These are phyloP conservation scores for Effrenium voratum DNA, from an alignment of 73 alveolate genomes.

Conservation along the genomic window DNA sequence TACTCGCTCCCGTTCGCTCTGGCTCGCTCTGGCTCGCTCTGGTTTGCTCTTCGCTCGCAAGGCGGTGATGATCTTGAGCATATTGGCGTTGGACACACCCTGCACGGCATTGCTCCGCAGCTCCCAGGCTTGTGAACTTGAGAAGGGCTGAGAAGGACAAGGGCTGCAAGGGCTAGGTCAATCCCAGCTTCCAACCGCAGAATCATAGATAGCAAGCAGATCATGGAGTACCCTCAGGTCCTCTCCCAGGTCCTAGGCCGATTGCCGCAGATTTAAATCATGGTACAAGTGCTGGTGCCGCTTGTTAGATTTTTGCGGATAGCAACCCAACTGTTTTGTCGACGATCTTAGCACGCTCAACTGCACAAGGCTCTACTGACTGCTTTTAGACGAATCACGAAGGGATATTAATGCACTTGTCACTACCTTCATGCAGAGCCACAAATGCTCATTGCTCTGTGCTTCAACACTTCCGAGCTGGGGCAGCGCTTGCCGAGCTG, in stretches of 20 bases:
- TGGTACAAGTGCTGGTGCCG: not conserved
- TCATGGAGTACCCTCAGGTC: not conserved
- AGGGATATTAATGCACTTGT: too few species aligned
- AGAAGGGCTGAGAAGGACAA: too few species aligned
- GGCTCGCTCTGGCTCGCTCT: too few species aligned
- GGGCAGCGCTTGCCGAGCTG: too few species aligned
- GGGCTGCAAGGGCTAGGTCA: not conserved
- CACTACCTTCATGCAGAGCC: too few species aligned
- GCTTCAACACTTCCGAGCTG: too few species aligned
- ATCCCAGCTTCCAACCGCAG: not conserved
- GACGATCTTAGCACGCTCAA: too few species aligned
- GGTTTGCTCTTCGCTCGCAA: not conserved
- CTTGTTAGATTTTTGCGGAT: not conserved
- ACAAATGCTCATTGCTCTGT: too few species aligned
- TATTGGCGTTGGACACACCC: conserved; percentile 58
- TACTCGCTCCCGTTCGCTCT: too few species aligned
- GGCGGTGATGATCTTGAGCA: conserved; percentile 82
- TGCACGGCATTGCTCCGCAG: conserved; percentile 49
- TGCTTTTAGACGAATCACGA: too few species aligned
- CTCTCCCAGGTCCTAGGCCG: not conserved
- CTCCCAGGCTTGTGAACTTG: conserved; percentile 55
- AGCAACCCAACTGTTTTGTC: too few species aligned
- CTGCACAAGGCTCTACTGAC: too few species aligned
- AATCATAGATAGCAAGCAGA: not conserved
- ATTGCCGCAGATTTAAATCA: not conserved